Evolutionary conservation across 306 rosid genomes (phyloP).

Genomic region (Leucaena leucocephala): DNA sequence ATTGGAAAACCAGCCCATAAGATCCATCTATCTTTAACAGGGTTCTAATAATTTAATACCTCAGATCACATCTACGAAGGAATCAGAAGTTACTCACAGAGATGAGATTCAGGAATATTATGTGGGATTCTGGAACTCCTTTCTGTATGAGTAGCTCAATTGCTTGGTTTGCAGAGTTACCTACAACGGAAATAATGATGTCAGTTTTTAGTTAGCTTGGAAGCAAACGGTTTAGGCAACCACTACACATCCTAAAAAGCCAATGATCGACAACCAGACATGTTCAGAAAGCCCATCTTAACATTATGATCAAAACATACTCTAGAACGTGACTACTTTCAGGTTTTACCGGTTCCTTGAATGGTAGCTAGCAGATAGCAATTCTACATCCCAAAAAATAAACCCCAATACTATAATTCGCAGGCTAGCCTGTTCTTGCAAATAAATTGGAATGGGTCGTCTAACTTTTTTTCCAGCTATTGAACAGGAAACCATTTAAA

Average conservation of each 20-base stretch:
- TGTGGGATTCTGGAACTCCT: conserved; percentile 95
- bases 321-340: background rate
- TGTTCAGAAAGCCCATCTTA: conserved; percentile 3
- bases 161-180: conserved; percentile 97
- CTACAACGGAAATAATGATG: conserved; percentile 47
- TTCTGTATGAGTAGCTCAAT: conserved; percentile 88
- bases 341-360: conserved; percentile 17
- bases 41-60: conserved; percentile 8
- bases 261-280: background rate
- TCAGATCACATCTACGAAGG: conserved; percentile 4
- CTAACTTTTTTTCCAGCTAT: background rate
- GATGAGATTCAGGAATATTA: conserved; percentile 87
- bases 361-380: background rate
- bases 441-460: background rate
- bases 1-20: conserved; percentile 4
- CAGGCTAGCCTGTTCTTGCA: conserved; percentile 1
- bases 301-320: background rate
- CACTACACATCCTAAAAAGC: conserved; percentile 5
- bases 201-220: conserved; percentile 30
- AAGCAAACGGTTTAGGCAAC: conserved; percentile 5
- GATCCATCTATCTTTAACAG: conserved; percentile 9
- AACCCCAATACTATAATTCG: background rate
- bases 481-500: conserved; percentile 25
- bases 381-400: background rate
- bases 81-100: conserved; percentile 68